Conservation (phyloP, 257 asterid species). For the Solanum sparsipilum region DNA sequence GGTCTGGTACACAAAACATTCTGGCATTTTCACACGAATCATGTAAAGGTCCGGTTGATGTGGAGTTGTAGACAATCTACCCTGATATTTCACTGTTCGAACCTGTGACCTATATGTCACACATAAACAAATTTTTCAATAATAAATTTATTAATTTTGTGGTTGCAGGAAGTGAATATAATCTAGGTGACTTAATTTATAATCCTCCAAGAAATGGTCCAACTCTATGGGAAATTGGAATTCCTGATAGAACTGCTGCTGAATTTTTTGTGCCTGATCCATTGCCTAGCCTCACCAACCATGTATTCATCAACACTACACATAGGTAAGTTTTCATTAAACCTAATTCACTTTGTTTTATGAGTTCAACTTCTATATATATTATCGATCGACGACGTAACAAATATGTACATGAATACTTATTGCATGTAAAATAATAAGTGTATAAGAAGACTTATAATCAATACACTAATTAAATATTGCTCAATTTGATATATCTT, state of each 20-base stretch:
- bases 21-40: rapidly evolving
- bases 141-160: not conserved
- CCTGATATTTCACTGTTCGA: not conserved
- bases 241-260: conserved; percentile 52
- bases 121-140: not conserved
- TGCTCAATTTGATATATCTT: not conserved
- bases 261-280: conserved; percentile 53
- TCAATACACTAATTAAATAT: not conserved
- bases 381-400: not conserved
- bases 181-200: conserved; percentile 17
- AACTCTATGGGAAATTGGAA: conserved; percentile 73
- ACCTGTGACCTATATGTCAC: not conserved
- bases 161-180: conserved; percentile 13
- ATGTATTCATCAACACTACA: not conserved
- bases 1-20: not conserved
- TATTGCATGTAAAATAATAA: not conserved
- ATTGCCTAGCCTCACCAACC: conserved; percentile 16
- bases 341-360: not conserved
- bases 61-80: not conserved
- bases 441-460: not conserved
- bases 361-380: not conserved
- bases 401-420: not conserved
- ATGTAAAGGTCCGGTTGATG: not conserved
- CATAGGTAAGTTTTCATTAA: not conserved
- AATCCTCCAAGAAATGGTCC: conserved; percentile 48